Evolutionary conservation across 164 flowering plant genomes (phyloP).

Genomic region (Euptelea pleiosperma): DNA sequence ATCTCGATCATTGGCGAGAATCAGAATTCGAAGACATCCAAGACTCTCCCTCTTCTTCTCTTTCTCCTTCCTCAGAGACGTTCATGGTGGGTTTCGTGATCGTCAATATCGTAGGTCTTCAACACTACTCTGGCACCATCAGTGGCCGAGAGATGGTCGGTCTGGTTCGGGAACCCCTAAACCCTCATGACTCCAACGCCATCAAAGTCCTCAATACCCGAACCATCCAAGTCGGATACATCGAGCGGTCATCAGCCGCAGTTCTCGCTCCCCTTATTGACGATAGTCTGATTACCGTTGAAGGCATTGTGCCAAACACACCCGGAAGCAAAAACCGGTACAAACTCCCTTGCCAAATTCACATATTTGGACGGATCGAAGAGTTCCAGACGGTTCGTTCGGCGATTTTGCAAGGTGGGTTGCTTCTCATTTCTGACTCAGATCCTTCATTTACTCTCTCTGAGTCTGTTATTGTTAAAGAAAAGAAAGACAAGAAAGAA

Average conservation of each 20-base stretch:
- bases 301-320: slow-evolving; percentile 67
- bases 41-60: background rate
- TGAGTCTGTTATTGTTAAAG: slow-evolving; percentile 54
- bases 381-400: slow-evolving; percentile 29
- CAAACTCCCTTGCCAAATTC: slow-evolving; percentile 62
- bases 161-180: slow-evolving; percentile 71
- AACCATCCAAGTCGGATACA: slow-evolving; percentile 61
- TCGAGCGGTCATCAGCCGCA: slow-evolving; percentile 54
- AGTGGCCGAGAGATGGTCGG: slow-evolving; percentile 80
- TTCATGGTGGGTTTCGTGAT: slow-evolving; percentile 60
- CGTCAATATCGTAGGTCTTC: slow-evolving; percentile 67
- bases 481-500: slow-evolving; percentile 27
- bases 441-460: slow-evolving; percentile 49
- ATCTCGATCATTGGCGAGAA: background rate
- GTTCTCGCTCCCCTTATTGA: slow-evolving; percentile 70
- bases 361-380: slow-evolving; percentile 52
- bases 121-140: slow-evolving; percentile 56
- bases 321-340: slow-evolving; percentile 22
- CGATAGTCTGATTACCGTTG: slow-evolving; percentile 24
- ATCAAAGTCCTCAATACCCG: slow-evolving; percentile 66
- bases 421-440: slow-evolving; percentile 37
- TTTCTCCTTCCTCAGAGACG: slow-evolving; percentile 20
- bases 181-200: slow-evolving; percentile 65
- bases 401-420: slow-evolving; percentile 34
- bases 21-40: background rate